Base-by-base conservation (phyloP, 208 protist species). In the Vickermania ingenoplastis region DNA sequence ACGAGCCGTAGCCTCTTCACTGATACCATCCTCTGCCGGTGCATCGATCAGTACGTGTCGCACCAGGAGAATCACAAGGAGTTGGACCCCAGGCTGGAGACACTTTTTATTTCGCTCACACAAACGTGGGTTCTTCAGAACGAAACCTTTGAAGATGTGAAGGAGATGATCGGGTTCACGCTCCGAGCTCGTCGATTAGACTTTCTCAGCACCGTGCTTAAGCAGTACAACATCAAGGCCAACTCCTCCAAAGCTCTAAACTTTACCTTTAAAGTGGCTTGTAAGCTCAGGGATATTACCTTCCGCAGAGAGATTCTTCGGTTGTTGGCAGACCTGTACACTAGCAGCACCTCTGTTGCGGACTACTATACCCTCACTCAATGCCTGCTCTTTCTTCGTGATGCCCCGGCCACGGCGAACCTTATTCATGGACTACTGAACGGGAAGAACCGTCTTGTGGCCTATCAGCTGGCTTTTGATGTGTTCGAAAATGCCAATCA, bases 321-420 rank as follows among this genome's bases (percentile, higher is more conserved):
- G 23, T 61, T 97, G 4, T 71, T 98, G 7, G 80, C 93, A 4
- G 67, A 79, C 21, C 68, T 97, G 29, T 98, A 97, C 80, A 73
- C 75, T 0, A 69, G 83, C 25, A 61, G 57, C 23, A 58, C 67
- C 68, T 54, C 78, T 24, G 76, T 75, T 7, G 71, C 91, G 23
- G 87, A 99, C 75, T 94, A 94, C 77, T 86, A 97, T 29, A 78
- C 81, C 23, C 69, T 97, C n/a, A 81, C 77, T 51, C 94, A 97
- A 61, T 98, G 95, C 72, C 81, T 98, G 17, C 79, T 98, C 27
- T 96, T 96, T 57, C 82, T 99, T 2, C 86, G 96, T 63, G 94
- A 99, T 63, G 69, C 77, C 0, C 58, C 64, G 28, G 65, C 61
- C 22, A 93, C 97, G 7, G 86, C 86, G 2, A 68, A 73, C 22